Conservation (phyloP, 108 stramenopile species). For the Cyclotella baltica region DNA sequence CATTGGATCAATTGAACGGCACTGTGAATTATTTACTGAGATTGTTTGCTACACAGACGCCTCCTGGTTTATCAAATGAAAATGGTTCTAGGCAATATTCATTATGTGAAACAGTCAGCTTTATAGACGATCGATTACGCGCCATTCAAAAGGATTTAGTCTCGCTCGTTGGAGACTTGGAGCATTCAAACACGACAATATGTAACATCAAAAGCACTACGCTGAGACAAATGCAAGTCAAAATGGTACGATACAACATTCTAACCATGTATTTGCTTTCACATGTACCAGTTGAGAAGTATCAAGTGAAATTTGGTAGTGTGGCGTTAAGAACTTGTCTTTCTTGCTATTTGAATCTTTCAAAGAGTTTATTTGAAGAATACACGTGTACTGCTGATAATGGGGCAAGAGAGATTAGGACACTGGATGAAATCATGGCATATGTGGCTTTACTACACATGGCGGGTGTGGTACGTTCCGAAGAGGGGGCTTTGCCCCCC, state of each 20-base stretch:
- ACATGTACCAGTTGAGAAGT: constrained; percentile 38
- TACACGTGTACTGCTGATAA: not conserved
- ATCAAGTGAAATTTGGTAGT: constrained; percentile 49
- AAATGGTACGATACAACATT: constrained; percentile 53
- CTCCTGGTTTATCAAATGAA: constrained; percentile 18
- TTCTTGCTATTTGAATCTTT: constrained; percentile 42
- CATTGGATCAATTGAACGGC: constrained; percentile 28
- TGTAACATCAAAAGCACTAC: too few species aligned
- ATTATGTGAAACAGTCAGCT: constrained; percentile 47
- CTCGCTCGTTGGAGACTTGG: constrained; percentile 33
- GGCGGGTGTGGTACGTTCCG: constrained; percentile 38
- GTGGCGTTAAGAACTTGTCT: constrained; percentile 45
- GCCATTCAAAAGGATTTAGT: constrained; percentile 61
- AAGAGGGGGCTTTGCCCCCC: constrained; percentile 40
- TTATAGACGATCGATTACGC: constrained; percentile 61
- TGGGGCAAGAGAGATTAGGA: constrained; percentile 13
- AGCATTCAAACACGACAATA: too few species aligned
- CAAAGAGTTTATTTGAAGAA: constrained; percentile 22
- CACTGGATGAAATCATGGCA: constrained; percentile 54
- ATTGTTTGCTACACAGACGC: constrained; percentile 11
- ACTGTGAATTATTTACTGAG: constrained; percentile 48
- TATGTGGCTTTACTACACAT: constrained; percentile 50
- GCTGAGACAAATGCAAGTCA: constrained; percentile 43
- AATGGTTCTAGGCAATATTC: constrained; percentile 27
- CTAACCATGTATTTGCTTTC: constrained; percentile 43